A percentile compares a stretch with the other conserved stretches of the same genome.
These are phyloP conservation scores for Fonsecaea nubica DNA, from an alignment of 2,329 filamentous ascomycete genomes.

Conservation along the genomic window DNA sequence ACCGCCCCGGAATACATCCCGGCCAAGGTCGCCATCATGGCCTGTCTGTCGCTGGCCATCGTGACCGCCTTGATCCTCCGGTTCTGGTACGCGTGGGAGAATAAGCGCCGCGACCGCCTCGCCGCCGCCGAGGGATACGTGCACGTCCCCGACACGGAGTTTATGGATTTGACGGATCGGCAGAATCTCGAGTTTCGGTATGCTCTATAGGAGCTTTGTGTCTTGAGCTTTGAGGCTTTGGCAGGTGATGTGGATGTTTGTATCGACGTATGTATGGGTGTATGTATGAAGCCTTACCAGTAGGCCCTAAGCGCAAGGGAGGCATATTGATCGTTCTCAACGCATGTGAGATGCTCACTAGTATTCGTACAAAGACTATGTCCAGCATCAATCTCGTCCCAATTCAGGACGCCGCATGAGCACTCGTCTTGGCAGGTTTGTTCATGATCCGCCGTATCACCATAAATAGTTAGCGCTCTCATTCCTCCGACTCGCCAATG, in stretches of 20 bases:
- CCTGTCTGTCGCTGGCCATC: slow-evolving; percentile 18
- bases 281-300: too few species aligned
- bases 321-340: not conserved
- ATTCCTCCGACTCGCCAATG: slow-evolving; percentile 3
- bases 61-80: slow-evolving; percentile 13
- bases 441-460: not conserved
- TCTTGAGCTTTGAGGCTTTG: too few species aligned
- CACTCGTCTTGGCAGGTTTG: not conserved
- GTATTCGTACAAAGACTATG: too few species aligned
- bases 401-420: too few species aligned
- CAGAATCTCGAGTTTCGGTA: slow-evolving; percentile 43
- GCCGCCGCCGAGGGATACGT: slow-evolving; percentile 44
- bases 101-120: slow-evolving; percentile 42
- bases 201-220: slow-evolving; percentile 21
- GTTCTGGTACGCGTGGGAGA: slow-evolving; percentile 44
- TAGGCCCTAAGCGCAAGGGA: too few species aligned
- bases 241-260: too few species aligned
- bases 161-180: slow-evolving; percentile 44
- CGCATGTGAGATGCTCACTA: too few species aligned
- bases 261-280: too few species aligned
- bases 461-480: not conserved
- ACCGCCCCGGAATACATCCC: slow-evolving; percentile 52
- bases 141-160: slow-evolving; percentile 32
- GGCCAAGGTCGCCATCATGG: slow-evolving; percentile 50
- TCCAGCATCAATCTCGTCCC: not conserved